Base-by-base conservation (phyloP, 129 eudicot species). In the Gnaphalium uliginosum region DNA sequence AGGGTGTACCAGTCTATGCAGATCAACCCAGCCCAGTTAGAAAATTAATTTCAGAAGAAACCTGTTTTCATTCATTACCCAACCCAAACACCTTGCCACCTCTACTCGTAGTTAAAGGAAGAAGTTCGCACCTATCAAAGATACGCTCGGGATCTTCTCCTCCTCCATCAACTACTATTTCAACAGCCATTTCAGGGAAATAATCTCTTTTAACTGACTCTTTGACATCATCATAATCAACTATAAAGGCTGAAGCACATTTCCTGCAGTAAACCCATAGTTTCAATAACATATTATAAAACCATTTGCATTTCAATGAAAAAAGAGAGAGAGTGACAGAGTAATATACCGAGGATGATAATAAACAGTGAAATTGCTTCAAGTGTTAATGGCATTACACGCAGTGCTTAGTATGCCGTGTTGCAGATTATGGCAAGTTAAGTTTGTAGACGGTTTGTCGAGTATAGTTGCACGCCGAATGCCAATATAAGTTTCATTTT, bases 381-480 rank as follows among this genome's bases (percentile, higher is more conserved):
- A 23, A 21, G 37, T 58, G 9, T 18, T 27, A 19, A 73, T 59
- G 57, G 77, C 39, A 14, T 5, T 13, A 37, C 18, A 9, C 23
- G 77, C 77, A 22, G 5, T n/a, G 9, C 37, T 11, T 58, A 73
- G 69, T 15, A 73, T 26, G 58, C 77, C 77, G 37, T 9, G 77
- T 23, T 50, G 68, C 77, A 73, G 37, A 73, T 29, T 30, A 3
- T 17, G 14, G 10, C 77, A 30, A 9, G 18, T 6, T 19, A 73
- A 7, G n/a, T 59, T 68, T 58, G 57, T 73, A 33, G 77, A 23
- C 33, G 0, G 17, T 17, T 59, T 73, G 14, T 58, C 57, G 10
- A 13, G 48, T 22, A 22, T 73, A 37, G 23, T 19, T 5, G 77
- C 68, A 58, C 77, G 68, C 14, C n/a, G 54, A 14, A 73, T 1